A percentile compares a stretch with the other conserved stretches of the same genome.
These are phyloP conservation scores for Trametes versicolor DNA, from an alignment of 1,284 basidiomycete genomes.

Conservation along the genomic window DNA sequence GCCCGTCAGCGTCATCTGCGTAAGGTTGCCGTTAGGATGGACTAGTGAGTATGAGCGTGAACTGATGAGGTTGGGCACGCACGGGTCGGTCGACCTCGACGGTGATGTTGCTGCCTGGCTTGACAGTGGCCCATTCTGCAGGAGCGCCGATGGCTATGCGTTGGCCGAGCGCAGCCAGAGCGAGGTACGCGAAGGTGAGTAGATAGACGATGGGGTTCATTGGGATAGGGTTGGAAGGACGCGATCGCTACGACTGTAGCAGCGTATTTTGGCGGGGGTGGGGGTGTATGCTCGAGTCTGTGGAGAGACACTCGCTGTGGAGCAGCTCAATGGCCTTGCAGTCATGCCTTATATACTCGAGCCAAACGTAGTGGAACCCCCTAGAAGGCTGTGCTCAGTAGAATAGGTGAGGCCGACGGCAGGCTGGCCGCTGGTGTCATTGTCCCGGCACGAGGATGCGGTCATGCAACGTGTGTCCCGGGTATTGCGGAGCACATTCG, in stretches of 20 bases:
- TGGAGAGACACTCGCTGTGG: slow-evolving; percentile 20
- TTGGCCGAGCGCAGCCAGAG: slow-evolving; percentile 50
- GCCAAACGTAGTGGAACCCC: slow-evolving; percentile 6
- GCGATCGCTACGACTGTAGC: background rate
- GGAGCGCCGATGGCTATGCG: slow-evolving; percentile 51
- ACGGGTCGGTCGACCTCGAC: slow-evolving; percentile 58
- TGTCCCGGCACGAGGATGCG: slow-evolving; percentile 20
- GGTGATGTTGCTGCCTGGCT: slow-evolving; percentile 48
- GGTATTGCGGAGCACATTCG: slow-evolving; percentile 4
- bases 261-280: background rate
- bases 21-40: background rate
- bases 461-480: slow-evolving; percentile 16
- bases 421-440: slow-evolving; percentile 9
- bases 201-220: slow-evolving; percentile 17
- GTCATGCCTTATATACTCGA: slow-evolving; percentile 9
- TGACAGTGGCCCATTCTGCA: slow-evolving; percentile 42
- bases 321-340: background rate
- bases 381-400: slow-evolving; percentile 19
- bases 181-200: slow-evolving; percentile 14
- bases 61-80: slow-evolving; percentile 38
- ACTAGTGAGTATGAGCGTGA: background rate
- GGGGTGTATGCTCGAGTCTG: slow-evolving; percentile 9
- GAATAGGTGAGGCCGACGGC: slow-evolving; percentile 19
- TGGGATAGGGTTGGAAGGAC: background rate
- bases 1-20: slow-evolving; percentile 49